A percentile compares a stretch with the other conserved stretches of the same genome.
These are phyloP conservation scores for Galerina sulciceps DNA, from an alignment of 768 basidiomycete species.

Conservation along the genomic window DNA sequence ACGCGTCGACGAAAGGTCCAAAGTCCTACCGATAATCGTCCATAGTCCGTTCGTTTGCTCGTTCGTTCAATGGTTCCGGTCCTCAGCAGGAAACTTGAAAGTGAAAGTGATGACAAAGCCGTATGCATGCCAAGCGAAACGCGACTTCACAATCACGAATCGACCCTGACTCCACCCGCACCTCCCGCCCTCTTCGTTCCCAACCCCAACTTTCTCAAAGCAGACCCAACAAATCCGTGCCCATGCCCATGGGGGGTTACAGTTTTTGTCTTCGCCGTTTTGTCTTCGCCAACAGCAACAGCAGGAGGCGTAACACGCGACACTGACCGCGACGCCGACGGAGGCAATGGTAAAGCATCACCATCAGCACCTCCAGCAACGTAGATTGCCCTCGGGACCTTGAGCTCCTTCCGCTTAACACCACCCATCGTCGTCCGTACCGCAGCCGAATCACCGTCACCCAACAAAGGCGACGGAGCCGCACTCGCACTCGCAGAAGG, in stretches of 20 bases:
- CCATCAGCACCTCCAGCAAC: neutral
- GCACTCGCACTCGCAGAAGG: neutral
- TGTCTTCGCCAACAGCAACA: neutral
- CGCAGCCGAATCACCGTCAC: neutral
- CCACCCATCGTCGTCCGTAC: too few relatives aligned
- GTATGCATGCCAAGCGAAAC: too few relatives aligned
- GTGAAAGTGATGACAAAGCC: too few relatives aligned
- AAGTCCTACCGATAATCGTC: too few relatives aligned
- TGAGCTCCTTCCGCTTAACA: neutral
- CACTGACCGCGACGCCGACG: neutral
- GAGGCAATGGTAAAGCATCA: neutral
- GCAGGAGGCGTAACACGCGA: neutral
- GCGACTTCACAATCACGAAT: too few relatives aligned
- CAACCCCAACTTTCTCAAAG: conserved; percentile 3
- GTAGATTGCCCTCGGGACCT: neutral
- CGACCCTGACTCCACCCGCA: too few relatives aligned
- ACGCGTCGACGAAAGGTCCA: too few relatives aligned
- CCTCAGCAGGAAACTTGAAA: too few relatives aligned
- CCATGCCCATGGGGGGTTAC: too few relatives aligned
- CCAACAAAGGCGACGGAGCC: neutral
- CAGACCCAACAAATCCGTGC: neutral
- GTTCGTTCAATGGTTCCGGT: too few relatives aligned
- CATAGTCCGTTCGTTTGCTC: too few relatives aligned
- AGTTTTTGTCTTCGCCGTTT: neutral
- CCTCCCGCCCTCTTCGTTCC: neutral